Conservation (phyloP, 805 yeast genomes). For the Kregervanrija fluxuum region DNA sequence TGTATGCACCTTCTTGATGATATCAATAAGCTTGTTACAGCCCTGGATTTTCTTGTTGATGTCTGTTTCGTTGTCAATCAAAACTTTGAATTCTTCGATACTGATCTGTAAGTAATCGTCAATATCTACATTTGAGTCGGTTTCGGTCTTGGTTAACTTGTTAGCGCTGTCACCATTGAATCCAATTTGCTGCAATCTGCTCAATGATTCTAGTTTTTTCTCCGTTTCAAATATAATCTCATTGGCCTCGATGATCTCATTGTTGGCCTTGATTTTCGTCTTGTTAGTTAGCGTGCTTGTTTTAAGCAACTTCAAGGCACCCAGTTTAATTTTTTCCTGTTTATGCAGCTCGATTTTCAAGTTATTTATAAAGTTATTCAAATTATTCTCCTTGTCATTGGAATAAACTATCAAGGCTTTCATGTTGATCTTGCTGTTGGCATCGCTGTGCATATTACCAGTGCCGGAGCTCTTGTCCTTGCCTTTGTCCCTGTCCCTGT, state of each 20-base stretch:
- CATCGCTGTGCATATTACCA: neutral
- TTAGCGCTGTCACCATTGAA: too few species aligned
- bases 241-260: constrained; percentile 4
- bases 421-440: neutral
- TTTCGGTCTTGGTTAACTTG: too few species aligned
- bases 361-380: too few species aligned
- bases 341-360: too few species aligned
- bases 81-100: too few species aligned
- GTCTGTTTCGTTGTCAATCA: too few species aligned
- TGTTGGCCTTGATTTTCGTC: constrained; percentile 4
- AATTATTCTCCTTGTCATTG: too few species aligned
- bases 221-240: constrained; percentile 3
- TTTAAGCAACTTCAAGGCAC: constrained; percentile 4
- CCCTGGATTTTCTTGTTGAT: too few species aligned
- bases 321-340: neutral
- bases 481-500: neutral
- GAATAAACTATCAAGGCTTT: too few species aligned
- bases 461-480: neutral
- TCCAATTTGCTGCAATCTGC: neutral
- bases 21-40: too few species aligned
- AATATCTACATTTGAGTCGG: too few species aligned
- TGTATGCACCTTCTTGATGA: neutral
- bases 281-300: neutral
- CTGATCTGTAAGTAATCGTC: too few species aligned
- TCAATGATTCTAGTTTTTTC: constrained; percentile 1